phyloP scores from a whole-genome alignment of 2,329 filamentous ascomycete species.

The Teratosphaeria zuluensis region DNA sequence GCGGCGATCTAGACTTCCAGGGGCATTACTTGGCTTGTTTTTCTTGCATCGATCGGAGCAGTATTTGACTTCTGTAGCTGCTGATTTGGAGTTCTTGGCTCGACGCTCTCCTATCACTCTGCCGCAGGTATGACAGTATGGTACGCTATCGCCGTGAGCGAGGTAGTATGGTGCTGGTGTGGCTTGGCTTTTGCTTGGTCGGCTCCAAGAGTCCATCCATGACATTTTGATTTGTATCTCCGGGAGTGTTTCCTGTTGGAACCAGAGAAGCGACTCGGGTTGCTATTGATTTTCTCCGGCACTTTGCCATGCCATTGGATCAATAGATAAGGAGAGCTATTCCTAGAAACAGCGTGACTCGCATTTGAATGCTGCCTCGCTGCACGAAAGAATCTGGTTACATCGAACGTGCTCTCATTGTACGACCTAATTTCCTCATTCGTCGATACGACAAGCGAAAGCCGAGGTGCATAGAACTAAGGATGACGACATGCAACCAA shows the following conservation, averaged over 20 bases:
- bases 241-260: background rate
- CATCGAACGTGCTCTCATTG: too few relatives aligned
- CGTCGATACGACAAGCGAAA: background rate
- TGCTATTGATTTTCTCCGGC: background rate
- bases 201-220: constrained; percentile 39
- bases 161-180: constrained; percentile 48
- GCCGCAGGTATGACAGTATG: constrained; percentile 50
- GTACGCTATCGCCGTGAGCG: constrained; percentile 35
- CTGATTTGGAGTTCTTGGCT: constrained; percentile 21
- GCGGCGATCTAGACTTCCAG: constrained; percentile 33
- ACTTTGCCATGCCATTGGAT: too few relatives aligned
- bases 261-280: background rate
- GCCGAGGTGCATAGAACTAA: too few relatives aligned
- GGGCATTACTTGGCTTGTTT: constrained; percentile 38
- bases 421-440: background rate
- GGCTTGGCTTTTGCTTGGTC: constrained; percentile 8
- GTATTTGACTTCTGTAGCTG: constrained; percentile 39
- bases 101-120: constrained; percentile 38
- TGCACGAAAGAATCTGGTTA: too few relatives aligned
- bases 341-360: too few relatives aligned
- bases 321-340: too few relatives aligned
- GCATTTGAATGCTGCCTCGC: too few relatives aligned
- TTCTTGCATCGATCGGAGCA: constrained; percentile 48
- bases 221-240: constrained; percentile 18
- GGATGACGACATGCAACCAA: background rate